These are phyloP conservation scores for Acrodontium crateriforme DNA, from an alignment of 2,329 filamentous ascomycete genomes.

Conservation along the genomic window DNA sequence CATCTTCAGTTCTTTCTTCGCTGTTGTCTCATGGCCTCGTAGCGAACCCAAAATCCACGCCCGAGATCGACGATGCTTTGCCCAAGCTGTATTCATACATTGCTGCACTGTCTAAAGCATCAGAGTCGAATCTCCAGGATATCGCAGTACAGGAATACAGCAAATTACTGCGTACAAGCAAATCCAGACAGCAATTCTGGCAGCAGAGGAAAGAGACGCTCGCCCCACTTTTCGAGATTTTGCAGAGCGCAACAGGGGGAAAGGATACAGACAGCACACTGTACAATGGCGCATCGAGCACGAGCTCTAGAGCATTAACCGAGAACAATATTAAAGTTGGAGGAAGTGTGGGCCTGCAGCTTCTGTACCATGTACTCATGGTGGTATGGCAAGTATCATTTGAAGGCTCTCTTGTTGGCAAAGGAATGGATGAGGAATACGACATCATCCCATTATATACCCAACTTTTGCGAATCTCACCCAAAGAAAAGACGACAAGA, in stretches of 20 bases:
- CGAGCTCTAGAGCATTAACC: conserved; percentile 36
- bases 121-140: conserved; percentile 83
- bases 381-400: conserved; percentile 97
- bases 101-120: conserved; percentile 65
- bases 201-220: conserved; percentile 75
- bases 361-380: conserved; percentile 85
- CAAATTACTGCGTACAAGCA: conserved; percentile 59
- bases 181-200: conserved; percentile 77
- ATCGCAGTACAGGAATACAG: conserved; percentile 92
- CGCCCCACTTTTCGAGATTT: conserved; percentile 65
- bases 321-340: conserved; percentile 51
- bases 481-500: conserved; percentile 95
- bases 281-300: conserved; percentile 31
- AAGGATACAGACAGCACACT: conserved; percentile 53
- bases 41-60: conserved; percentile 43
- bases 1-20: conserved; percentile 71
- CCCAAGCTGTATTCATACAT: conserved; percentile 77
- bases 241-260: conserved; percentile 58
- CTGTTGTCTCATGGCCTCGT: conserved; percentile 55
- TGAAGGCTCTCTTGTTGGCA: conserved; percentile 55
- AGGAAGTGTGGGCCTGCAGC: conserved; percentile 78
- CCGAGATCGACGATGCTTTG: conserved; percentile 60
- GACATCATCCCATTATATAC: conserved; percentile 85
- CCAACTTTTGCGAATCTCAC: conserved; percentile 80
- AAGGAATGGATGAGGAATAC: conserved; percentile 80